Evolutionary conservation across 129 eudicot genomes (phyloP), one percentile per base, ranked within the genome.

Genomic region (Smallanthus sonchifolius): DNA sequence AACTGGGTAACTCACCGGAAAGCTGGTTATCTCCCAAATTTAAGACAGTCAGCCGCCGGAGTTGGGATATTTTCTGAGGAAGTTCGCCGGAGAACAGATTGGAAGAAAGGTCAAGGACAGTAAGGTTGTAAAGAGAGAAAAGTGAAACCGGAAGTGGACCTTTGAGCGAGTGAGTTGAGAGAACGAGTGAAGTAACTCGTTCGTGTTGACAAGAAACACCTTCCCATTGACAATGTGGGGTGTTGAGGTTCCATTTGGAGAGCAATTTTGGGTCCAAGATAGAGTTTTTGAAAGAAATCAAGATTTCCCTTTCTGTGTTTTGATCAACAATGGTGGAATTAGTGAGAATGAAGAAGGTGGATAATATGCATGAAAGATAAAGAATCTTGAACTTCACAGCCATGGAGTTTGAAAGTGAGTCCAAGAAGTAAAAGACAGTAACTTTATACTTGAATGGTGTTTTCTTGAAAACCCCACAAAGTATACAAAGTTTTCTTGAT

Each of bases 141-240:
- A 88, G 55, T 0, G 97, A 86, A 14, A 74, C 0, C 37, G 81
- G 66, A 19, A 88, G 69, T 3, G 82, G 74, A 44, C 88, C 95
- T 30, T 11, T 52, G 83, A 91, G 92, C 3, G 76, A 72, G 3
- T 14, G 83, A 76, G 87, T 34, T 6, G 95, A 70, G 5, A 91
- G 86, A 61, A 70, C 56, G 78, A 91, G 90, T 59, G 90, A 84
- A 32, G 67, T 76, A 55, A 88, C 88, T 68, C 86, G 86, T 77
- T 74, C 68, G 63, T 73, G 73, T 39, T 73, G 47, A 67, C 97
- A 91, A 13, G 13, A 45, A 7, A 91, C 86, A 14, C 97, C 97
- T 20, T 78, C 54, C 97, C 97, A 91, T 52, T 75, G 57, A 75
- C 97, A 91, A 47, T 88, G 88, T 9, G 95, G 69, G 68, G 75